Evolutionary conservation across 2,329 filamentous ascomycete species (phyloP).

Genomic region (Phialemoniopsis sp.): DNA sequence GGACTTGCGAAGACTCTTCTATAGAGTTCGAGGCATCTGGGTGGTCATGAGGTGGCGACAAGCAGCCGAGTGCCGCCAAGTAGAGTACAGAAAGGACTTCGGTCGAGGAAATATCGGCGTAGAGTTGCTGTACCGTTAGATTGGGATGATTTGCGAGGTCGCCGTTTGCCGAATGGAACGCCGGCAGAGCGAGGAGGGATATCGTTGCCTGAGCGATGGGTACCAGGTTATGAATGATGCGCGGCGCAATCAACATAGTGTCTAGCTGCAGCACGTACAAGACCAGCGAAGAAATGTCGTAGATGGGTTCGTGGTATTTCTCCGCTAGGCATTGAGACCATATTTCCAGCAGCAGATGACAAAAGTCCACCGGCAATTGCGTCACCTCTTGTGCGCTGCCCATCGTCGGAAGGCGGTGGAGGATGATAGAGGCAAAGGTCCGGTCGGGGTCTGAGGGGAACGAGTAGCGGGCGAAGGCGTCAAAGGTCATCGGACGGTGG

Average conservation of each 20-base stretch:
- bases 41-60: slow-evolving; percentile 26
- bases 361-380: slow-evolving; percentile 61
- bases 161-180: slow-evolving; percentile 45
- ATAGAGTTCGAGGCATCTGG: slow-evolving; percentile 11
- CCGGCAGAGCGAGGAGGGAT: slow-evolving; percentile 52
- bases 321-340: slow-evolving; percentile 68
- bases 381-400: slow-evolving; percentile 42
- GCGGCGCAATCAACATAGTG: slow-evolving; percentile 52
- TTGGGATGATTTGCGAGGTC: slow-evolving; percentile 39
- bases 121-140: slow-evolving; percentile 36
- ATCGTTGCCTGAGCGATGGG: slow-evolving; percentile 56
- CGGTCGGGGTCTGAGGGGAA: slow-evolving; percentile 63
- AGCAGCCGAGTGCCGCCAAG: slow-evolving; percentile 56
- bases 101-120: slow-evolving; percentile 55
- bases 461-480: slow-evolving; percentile 59
- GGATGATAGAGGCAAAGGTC: slow-evolving; percentile 63
- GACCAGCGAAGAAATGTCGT: slow-evolving; percentile 61
- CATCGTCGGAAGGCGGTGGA: slow-evolving; percentile 60
- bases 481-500: slow-evolving; percentile 59
- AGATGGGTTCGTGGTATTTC: slow-evolving; percentile 57
- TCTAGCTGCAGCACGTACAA: slow-evolving; percentile 61
- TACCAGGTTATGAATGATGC: slow-evolving; percentile 54
- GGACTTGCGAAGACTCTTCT: slow-evolving; percentile 21
- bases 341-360: slow-evolving; percentile 57
- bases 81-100: slow-evolving; percentile 65